phyloP scores from a whole-genome alignment of 768 basidiomycete species.

The Fibroporia radiculosa region DNA sequence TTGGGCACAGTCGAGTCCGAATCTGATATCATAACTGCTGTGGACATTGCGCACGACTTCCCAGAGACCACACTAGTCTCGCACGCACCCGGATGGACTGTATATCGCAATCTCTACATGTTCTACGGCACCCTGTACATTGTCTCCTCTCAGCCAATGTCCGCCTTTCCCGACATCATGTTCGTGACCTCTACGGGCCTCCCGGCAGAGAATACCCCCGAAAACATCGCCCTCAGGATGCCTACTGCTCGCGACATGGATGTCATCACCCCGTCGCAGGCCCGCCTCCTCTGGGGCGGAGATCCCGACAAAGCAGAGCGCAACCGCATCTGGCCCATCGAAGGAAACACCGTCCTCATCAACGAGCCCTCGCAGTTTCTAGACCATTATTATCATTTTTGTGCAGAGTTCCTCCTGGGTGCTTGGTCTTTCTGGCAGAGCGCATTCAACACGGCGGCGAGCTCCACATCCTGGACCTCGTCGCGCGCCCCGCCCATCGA shows the following conservation, averaged over 20 bases:
- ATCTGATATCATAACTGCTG: neutral
- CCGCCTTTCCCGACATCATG: conserved; percentile 36
- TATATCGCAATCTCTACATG: conserved; percentile 80
- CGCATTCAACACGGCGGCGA: conserved; percentile 25
- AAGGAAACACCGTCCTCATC: conserved; percentile 64
- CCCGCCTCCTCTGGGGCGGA: conserved; percentile 52
- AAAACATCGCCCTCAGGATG: conserved; percentile 58
- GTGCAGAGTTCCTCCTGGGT: conserved; percentile 74
- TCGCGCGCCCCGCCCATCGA: conserved; percentile 46
- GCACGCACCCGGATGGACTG: conserved; percentile 79
- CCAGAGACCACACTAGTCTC: conserved; percentile 50
- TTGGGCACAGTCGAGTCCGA: too few species aligned
- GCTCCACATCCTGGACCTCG: conserved; percentile 12
- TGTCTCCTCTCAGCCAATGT: conserved; percentile 39
- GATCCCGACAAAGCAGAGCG: conserved; percentile 20
- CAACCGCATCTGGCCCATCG: conserved; percentile 57
- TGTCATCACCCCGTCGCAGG: conserved; percentile 53
- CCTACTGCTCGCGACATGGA: conserved; percentile 59
- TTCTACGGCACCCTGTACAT: conserved; percentile 75
- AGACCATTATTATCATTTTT: conserved; percentile 84
- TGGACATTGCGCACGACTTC: conserved; percentile 22
- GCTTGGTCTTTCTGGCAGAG: conserved; percentile 69
- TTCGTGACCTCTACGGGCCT: conserved; percentile 67
- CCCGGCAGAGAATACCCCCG: conserved; percentile 47
- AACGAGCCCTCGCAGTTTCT: conserved; percentile 75